A percentile compares a stretch with the other conserved stretches of the same genome.
Evolutionary conservation across 192 early-diverging fungal species (phyloP).

Genomic region (Backusella australiensis): DNA sequence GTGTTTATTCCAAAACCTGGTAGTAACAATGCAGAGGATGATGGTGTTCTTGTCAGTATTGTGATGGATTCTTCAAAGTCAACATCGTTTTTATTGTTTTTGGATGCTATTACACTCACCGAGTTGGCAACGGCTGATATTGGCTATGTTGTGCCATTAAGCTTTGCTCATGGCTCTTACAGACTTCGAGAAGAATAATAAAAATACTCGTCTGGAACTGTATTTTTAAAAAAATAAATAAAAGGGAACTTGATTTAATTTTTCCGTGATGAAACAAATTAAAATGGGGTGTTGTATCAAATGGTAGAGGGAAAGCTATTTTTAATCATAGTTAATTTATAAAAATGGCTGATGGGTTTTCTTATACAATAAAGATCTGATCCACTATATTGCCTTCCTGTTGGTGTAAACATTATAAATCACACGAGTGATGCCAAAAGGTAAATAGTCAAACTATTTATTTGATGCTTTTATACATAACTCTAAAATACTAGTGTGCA

Average conservation of each 20-base stretch:
- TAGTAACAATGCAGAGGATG: constrained; percentile 42
- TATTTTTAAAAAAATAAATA: not conserved
- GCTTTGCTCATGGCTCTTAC: constrained; percentile 51
- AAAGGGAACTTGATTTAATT: not conserved
- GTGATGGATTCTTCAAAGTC: constrained; percentile 65
- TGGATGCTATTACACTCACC: constrained; percentile 67
- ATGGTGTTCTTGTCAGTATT: constrained; percentile 70
- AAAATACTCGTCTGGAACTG: not conserved
- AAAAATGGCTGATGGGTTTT: constrained; percentile 4
- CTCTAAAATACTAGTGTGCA: too few species aligned
- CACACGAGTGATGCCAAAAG: too few species aligned
- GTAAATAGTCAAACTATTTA: too few species aligned
- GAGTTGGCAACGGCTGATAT: constrained; percentile 66
- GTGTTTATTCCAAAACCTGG: constrained; percentile 62
- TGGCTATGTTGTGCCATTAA: constrained; percentile 61
- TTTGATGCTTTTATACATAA: too few species aligned
- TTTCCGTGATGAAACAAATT: not conserved
- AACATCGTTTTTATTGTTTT: constrained; percentile 65
- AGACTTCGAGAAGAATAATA: not conserved
- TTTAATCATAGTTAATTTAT: not conserved
- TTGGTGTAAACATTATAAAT: too few species aligned
- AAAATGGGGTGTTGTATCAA: not conserved
- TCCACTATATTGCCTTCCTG: too few species aligned
- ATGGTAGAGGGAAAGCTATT: not conserved
- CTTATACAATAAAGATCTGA: too few species aligned